A percentile compares a stretch with the other conserved stretches of the same genome.
Evolutionary conservation across 352 stramenopile genomes (phyloP).

Genomic region (Phytophthora pluvialis): DNA sequence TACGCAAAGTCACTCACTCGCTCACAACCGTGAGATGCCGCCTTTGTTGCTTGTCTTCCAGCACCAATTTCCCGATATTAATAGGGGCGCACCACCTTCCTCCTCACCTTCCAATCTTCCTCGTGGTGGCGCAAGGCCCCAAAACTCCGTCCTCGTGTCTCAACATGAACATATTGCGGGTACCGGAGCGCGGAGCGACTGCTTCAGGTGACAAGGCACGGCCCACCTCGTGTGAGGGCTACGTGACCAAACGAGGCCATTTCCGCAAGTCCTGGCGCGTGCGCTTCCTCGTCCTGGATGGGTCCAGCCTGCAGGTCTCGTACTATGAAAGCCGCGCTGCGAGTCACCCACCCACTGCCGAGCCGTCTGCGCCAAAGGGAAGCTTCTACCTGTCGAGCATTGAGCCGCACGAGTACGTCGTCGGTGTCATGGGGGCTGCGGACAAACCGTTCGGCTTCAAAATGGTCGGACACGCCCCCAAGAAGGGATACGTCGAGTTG

Average conservation of each 20-base stretch:
- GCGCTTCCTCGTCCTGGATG: constrained; percentile 80
- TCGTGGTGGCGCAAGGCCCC: not conserved
- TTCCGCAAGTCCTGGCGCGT: constrained; percentile 88
- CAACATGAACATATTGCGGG: constrained; percentile 71
- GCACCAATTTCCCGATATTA: constrained; percentile 20
- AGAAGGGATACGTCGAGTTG: constrained; percentile 81
- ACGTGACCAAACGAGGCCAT: constrained; percentile 87
- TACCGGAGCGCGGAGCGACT: constrained; percentile 33
- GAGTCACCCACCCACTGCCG: constrained; percentile 33
- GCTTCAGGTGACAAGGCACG: constrained; percentile 46
- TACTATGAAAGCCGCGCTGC: constrained; percentile 83
- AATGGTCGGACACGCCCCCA: constrained; percentile 80
- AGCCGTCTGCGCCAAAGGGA: constrained; percentile 49
- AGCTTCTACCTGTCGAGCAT: constrained; percentile 81
- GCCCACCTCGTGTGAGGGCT: constrained; percentile 83
- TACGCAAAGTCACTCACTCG: too few species aligned
- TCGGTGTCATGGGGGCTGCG: constrained; percentile 65
- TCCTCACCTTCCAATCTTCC: too few species aligned
- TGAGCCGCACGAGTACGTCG: constrained; percentile 82
- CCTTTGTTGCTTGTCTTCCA: constrained; percentile 1
- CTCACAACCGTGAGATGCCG: constrained; percentile 24
- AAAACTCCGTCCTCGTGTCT: not conserved
- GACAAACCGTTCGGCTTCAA: constrained; percentile 88
- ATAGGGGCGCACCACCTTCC: too few species aligned
- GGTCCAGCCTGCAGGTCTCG: constrained; percentile 64